A percentile compares a stretch with the other conserved stretches of the same genome.
These are phyloP conservation scores for Mycena olivaceomarginata DNA, from an alignment of 768 basidiomycete species.

Conservation along the genomic window DNA sequence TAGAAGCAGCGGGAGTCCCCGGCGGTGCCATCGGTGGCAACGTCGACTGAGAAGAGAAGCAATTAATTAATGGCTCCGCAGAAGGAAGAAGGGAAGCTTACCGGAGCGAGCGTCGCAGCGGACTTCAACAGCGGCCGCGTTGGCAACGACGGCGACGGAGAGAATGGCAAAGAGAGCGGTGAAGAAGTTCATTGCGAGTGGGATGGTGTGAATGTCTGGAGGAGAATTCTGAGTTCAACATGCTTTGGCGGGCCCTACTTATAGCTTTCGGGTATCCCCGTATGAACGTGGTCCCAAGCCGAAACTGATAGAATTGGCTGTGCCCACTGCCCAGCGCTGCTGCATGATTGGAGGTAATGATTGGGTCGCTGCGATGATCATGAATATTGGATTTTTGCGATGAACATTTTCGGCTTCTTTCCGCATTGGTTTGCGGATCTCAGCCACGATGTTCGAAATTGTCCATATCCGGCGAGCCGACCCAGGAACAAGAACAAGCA, in stretches of 20 bases:
- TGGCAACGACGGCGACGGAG: background rate
- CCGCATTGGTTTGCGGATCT: too few relatives aligned
- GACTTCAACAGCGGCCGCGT: constrained; percentile 18
- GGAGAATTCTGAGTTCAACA: constrained; percentile 7
- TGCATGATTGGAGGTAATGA: too few relatives aligned
- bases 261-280: background rate
- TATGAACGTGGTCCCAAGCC: background rate
- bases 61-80: background rate
- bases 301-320: too few relatives aligned
- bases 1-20: constrained; percentile 26
- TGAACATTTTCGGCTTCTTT: too few relatives aligned
- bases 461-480: too few relatives aligned
- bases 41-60: background rate
- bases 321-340: too few relatives aligned
- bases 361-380: too few relatives aligned
- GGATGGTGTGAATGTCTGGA: background rate
- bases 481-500: too few relatives aligned
- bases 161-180: constrained; percentile 4
- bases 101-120: constrained; percentile 14
- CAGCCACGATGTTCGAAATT: too few relatives aligned
- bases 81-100: background rate
- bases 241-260: background rate
- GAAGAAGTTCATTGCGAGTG: constrained; percentile 26
- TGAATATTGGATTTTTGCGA: too few relatives aligned
- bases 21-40: background rate